These are phyloP conservation scores for Ceratobasidium sp. DNA, from an alignment of 1,284 basidiomycete species.

Conservation along the genomic window DNA sequence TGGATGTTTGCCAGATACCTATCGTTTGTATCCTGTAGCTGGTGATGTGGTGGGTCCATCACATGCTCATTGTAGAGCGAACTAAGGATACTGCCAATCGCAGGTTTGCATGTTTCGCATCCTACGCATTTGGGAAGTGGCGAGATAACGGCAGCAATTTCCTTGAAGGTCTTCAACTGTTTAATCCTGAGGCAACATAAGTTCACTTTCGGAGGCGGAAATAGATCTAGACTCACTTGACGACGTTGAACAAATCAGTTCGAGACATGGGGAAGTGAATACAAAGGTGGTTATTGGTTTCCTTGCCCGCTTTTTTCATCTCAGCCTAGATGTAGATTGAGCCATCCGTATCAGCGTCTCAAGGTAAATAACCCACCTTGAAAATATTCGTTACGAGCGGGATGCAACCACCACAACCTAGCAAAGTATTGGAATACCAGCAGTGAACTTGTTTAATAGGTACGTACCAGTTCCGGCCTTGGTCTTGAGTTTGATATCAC, in stretches of 20 bases:
- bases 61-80: slow-evolving; percentile 74
- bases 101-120: slow-evolving; percentile 78
- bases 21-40: slow-evolving; percentile 77
- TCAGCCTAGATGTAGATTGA: slow-evolving; percentile 54
- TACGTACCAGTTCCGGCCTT: slow-evolving; percentile 65
- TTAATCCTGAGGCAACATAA: slow-evolving; percentile 57
- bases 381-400: slow-evolving; percentile 64
- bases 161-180: slow-evolving; percentile 62
- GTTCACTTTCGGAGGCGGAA: background rate
- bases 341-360: slow-evolving; percentile 38
- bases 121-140: slow-evolving; percentile 61
- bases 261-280: slow-evolving; percentile 72
- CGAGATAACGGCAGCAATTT: slow-evolving; percentile 63
- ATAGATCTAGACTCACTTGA: slow-evolving; percentile 53
- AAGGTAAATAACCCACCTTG: slow-evolving; percentile 48
- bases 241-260: slow-evolving; percentile 70
- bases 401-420: slow-evolving; percentile 72
- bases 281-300: slow-evolving; percentile 69
- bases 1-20: slow-evolving; percentile 66
- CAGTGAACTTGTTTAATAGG: background rate
- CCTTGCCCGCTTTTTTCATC: slow-evolving; percentile 72
- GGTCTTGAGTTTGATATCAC: slow-evolving; percentile 68
- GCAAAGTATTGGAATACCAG: background rate
- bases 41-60: slow-evolving; percentile 67
- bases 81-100: slow-evolving; percentile 70